These are phyloP conservation scores for Coccomyxa sp. DNA, from an alignment of 139 green algal species.

Conservation along the genomic window DNA sequence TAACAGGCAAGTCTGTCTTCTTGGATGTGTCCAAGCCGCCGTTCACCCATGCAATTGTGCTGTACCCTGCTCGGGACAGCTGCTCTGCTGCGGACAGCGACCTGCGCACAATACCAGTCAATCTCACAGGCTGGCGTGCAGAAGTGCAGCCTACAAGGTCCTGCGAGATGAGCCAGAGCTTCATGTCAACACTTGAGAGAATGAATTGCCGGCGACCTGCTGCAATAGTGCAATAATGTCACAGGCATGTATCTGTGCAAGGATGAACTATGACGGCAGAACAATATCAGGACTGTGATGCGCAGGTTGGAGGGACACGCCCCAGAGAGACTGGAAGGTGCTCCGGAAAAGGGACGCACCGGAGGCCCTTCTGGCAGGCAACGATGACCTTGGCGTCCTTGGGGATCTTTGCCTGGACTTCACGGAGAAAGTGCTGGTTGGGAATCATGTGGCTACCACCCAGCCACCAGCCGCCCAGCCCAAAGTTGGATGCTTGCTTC, in stretches of 20 bases:
- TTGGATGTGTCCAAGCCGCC: conserved; percentile 81
- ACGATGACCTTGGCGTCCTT: conserved; percentile 70
- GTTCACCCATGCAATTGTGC: conserved; percentile 84
- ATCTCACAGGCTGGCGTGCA: neutral
- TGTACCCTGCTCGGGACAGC: conserved; percentile 68
- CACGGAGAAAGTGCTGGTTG: conserved; percentile 70
- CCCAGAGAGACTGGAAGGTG: no score
- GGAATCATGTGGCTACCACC: conserved; percentile 82
- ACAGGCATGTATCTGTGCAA: no score
- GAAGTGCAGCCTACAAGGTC: no score
- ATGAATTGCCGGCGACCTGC: no score
- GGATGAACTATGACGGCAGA: no score
- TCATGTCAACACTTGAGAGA: no score
- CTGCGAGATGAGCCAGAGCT: no score
- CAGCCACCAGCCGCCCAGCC: conserved; percentile 90
- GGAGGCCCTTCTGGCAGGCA: conserved; percentile 86
- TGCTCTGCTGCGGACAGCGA: conserved; percentile 69
- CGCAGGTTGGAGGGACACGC: no score
- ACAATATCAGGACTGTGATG: no score
- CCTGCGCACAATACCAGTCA: conserved; percentile 12
- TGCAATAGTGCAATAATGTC: no score
- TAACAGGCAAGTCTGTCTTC: conserved; percentile 59
- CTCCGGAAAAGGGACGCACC: conserved; percentile 15
- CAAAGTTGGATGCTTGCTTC: conserved; percentile 69
- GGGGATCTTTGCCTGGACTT: conserved; percentile 62